Evolutionary conservation across 192 early-diverging fungal genomes (phyloP), one percentile per base, ranked within the genome.

Genomic region (Backusella circina): DNA sequence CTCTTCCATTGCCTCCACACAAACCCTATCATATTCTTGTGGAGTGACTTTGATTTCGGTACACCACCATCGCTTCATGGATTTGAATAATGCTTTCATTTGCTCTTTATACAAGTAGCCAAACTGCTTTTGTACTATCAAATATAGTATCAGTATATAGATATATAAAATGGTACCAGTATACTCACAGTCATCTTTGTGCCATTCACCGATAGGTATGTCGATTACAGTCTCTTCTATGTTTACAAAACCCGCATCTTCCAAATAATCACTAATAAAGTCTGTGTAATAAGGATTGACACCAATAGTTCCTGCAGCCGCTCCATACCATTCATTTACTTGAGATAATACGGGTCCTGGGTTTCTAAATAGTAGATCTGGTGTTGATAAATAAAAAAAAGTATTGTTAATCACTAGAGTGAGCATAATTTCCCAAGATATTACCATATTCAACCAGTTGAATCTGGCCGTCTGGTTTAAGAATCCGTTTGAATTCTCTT

Each of bases 151-250:
- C 26, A 26, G 16, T 38, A 21, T 73, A 64, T 18, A 57, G 1
- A 26, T 3, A 61, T 28, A 5, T 15, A 44, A 15, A 44, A 44
- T 15, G 15, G 12, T 13, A 44, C 15, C 10, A 5, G 28, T 67
- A 61, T 35, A 75, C 75, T 74, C 64, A 80, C 79, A 50, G 1
- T 71, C 37, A 51, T 76, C 71, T 4, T 72, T 65, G n/a, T 75
- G 71, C 79, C 79, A 80, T 74, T 80, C 77, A 36, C 77, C 77
- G 47, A 79, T 71, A 31, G 77, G 77, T 74, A 79, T 79, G 44
- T 70, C 72, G 18, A 65, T 38, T 2, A 65, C 16, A 28, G 36
- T 31, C 37, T 79, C 77, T 3, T 79, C 33, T 21, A 79, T 31
- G 50, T 79, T 57, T 61, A 39, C 39, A 71, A 79, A 79, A 18